Percentiles rank a stretch among this genome's conserved stretches.
Conservation (phyloP, 176 grass and related monocot genomes). For the Zea mays region DNA sequence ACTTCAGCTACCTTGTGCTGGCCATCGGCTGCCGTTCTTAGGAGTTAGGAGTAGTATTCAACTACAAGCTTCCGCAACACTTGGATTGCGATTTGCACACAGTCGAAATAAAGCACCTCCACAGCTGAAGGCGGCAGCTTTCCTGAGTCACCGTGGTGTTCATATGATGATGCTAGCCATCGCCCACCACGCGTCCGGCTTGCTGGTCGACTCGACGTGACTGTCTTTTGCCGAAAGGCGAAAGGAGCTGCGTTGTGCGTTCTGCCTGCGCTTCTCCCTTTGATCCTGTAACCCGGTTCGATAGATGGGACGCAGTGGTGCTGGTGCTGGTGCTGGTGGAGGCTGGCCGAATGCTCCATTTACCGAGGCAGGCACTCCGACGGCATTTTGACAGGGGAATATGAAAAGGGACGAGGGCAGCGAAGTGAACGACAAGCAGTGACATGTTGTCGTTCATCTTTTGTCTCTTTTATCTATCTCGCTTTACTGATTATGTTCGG, state of each 20-base stretch:
- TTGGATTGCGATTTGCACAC: neutral
- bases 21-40: neutral
- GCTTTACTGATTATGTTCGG: neutral
- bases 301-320: neutral
- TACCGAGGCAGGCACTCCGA: neutral
- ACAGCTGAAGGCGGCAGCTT: neutral
- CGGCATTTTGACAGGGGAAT: neutral
- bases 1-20: neutral
- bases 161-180: neutral
- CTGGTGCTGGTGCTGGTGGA: too few relatives aligned
- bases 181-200: neutral
- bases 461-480: neutral
- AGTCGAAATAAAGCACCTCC: neutral
- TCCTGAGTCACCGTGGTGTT: neutral
- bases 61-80: neutral
- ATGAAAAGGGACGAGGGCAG: neutral
- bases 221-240: neutral
- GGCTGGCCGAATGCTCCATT: neutral
- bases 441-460: conserved; percentile 14
- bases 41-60: too few relatives aligned
- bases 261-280: neutral
- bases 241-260: neutral
- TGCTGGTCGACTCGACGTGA: neutral
- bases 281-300: neutral
- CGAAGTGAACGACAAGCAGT: neutral